Percentiles rank a stretch among this genome's conserved stretches.
Evolutionary conservation across 139 green algal species (phyloP).

Genomic region (Chlorella sp.): DNA sequence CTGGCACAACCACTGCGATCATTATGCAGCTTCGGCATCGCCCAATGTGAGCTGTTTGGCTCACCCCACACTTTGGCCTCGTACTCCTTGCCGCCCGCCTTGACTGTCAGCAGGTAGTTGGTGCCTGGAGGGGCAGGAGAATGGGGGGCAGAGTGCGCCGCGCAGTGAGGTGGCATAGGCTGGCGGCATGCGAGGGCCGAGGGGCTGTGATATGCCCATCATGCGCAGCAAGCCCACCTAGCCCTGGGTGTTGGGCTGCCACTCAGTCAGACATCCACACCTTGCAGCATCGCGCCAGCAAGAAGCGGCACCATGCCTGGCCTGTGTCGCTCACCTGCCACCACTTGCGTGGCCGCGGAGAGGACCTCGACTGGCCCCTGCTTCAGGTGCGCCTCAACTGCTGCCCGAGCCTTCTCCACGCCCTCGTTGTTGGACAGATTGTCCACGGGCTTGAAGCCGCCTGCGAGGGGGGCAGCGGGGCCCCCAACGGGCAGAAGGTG

Average conservation of each 20-base stretch:
- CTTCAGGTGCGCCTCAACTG: not conserved
- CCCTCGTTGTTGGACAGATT: constrained; percentile 11
- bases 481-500: too few relatives aligned
- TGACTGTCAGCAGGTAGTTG: constrained; percentile 59
- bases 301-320: too few relatives aligned
- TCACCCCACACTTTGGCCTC: constrained; percentile 54
- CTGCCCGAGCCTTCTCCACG: constrained; percentile 10
- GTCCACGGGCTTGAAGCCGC: constrained; percentile 32
- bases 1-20: not conserved
- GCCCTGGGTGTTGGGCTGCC: too few relatives aligned
- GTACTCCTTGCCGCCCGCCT: constrained; percentile 36
- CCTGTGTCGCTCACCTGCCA: constrained; percentile 7
- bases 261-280: too few relatives aligned
- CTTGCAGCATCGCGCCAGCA: too few relatives aligned
- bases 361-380: constrained; percentile 6
- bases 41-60: not conserved
- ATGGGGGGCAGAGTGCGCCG: too few relatives aligned
- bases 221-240: too few relatives aligned
- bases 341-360: constrained; percentile 23
- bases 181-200: not conserved
- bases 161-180: too few relatives aligned
- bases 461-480: not conserved
- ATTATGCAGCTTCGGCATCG: too few relatives aligned
- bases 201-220: not conserved
- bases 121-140: constrained; percentile 43